These are phyloP conservation scores for Seiridium cupressi DNA, from an alignment of 2,329 filamentous ascomycete genomes.

Conservation along the genomic window DNA sequence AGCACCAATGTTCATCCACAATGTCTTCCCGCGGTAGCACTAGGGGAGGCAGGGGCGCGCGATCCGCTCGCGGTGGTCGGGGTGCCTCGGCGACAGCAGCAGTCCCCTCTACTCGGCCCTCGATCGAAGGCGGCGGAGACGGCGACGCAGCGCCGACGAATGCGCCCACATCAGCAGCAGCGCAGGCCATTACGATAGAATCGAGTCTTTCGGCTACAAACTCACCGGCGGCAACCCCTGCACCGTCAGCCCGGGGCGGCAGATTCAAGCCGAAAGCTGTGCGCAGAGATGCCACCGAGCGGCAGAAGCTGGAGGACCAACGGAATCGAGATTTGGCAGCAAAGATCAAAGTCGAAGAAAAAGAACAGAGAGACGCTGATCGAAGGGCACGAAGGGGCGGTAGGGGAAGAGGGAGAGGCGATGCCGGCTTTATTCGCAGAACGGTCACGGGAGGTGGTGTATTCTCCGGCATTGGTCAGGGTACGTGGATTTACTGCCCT, in stretches of 20 bases:
- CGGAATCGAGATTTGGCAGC: slow-evolving; percentile 23
- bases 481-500: slow-evolving; percentile 12
- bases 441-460: slow-evolving; percentile 31
- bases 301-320: slow-evolving; percentile 43
- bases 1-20: slow-evolving; percentile 8
- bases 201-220: slow-evolving; percentile 15
- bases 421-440: slow-evolving; percentile 25
- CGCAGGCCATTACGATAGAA: slow-evolving; percentile 6
- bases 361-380: slow-evolving; percentile 27
- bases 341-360: slow-evolving; percentile 30
- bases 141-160: not conserved
- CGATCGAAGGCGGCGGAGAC: not conserved
- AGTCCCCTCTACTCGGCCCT: not conserved
- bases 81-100: slow-evolving; percentile 6
- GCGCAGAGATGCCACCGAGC: slow-evolving; percentile 48
- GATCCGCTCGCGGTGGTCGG: slow-evolving; percentile 11
- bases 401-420: slow-evolving; percentile 31
- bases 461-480: slow-evolving; percentile 29
- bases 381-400: slow-evolving; percentile 34
- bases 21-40: slow-evolving; percentile 14
- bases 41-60: slow-evolving; percentile 10
- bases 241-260: slow-evolving; percentile 32
- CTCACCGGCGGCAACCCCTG: slow-evolving; percentile 26
- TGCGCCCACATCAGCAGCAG: not conserved
- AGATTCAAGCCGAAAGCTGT: slow-evolving; percentile 48